Evolutionary conservation across 805 yeast species (phyloP).

Genomic region (Candida peoriensis): DNA sequence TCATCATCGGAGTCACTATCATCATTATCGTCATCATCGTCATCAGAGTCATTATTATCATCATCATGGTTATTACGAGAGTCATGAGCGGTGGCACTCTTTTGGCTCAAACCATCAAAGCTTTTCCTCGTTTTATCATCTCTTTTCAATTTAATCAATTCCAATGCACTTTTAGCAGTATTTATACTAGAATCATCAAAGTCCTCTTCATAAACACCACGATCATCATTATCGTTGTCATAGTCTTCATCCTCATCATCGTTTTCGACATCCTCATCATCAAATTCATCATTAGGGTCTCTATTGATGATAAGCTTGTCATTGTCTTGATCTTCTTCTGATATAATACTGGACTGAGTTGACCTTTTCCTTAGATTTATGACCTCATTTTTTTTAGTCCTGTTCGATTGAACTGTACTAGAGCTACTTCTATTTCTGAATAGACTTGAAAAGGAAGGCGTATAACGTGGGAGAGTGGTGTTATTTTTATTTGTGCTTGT

Average conservation of each 20-base stretch:
- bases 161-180: too few relatives aligned
- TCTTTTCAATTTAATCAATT: too few relatives aligned
- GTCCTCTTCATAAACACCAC: slow-evolving; percentile 4
- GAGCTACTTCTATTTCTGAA: slow-evolving; percentile 20
- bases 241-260: slow-evolving; percentile 7
- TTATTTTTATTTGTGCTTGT: too few relatives aligned
- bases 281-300: neutral
- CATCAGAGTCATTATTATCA: slow-evolving; percentile 6
- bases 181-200: too few relatives aligned
- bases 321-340: neutral
- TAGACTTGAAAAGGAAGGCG: slow-evolving; percentile 19
- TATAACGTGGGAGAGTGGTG: too few relatives aligned
- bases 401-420: slow-evolving; percentile 9
- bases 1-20: slow-evolving; percentile 9
- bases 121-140: too few relatives aligned
- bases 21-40: slow-evolving; percentile 8
- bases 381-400: neutral
- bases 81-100: too few relatives aligned
- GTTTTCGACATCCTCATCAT: neutral
- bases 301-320: neutral
- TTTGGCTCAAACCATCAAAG: too few relatives aligned
- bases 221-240: slow-evolving; percentile 10
- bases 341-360: neutral
- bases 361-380: neutral
- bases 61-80: too few relatives aligned